Evolutionary conservation across 2,329 filamentous ascomycete species (phyloP).

Genomic region (Colletotrichum gloeosporioides): DNA sequence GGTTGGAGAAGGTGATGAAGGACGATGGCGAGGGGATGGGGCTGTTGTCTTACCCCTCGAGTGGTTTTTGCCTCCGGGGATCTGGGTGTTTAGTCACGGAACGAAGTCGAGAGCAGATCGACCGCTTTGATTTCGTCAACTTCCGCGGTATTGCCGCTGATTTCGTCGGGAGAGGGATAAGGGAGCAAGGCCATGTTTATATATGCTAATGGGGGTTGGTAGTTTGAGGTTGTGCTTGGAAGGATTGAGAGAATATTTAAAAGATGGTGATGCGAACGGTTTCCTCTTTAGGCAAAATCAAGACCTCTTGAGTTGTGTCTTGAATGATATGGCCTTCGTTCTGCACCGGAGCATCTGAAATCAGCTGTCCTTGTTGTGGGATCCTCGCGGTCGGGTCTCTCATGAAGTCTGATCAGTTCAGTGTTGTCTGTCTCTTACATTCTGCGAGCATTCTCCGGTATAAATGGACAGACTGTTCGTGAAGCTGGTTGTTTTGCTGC

Average conservation of each 20-base stretch:
- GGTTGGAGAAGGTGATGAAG: not conserved
- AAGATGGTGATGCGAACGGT: no score
- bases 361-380: no score
- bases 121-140: not conserved
- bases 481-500: rapidly evolving
- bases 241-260: no score
- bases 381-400: not conserved
- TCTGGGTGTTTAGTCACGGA: rapidly evolving
- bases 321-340: no score
- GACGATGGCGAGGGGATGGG: not conserved
- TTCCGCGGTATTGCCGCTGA: not conserved
- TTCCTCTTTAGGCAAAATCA: no score
- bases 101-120: no score
- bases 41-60: not conserved
- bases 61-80: not conserved
- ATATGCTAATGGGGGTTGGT: not conserved
- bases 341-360: no score
- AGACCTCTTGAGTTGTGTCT: no score
- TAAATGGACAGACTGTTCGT: rapidly evolving
- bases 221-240: no score
- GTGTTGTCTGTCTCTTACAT: not conserved
- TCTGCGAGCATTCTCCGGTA: rapidly evolving
- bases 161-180: rapidly evolving
- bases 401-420: rapidly evolving
- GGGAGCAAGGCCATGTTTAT: not conserved